Percentiles rank a stretch among this genome's conserved stretches.
These are phyloP conservation scores for Yamadazyma dendronema DNA, from an alignment of 1,139 yeast genomes.

Conservation along the genomic window DNA sequence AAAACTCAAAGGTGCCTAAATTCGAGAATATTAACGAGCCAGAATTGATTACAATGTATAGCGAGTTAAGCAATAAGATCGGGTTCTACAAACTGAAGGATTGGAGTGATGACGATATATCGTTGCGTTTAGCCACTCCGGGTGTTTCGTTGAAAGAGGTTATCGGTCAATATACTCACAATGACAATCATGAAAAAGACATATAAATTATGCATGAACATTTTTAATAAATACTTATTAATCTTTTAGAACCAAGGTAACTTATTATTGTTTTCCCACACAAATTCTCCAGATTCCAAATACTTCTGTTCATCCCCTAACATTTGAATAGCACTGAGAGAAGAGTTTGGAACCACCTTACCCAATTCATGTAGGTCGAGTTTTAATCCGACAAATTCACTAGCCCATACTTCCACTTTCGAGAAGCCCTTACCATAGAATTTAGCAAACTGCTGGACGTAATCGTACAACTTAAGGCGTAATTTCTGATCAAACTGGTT, in stretches of 20 bases:
- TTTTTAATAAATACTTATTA: background rate
- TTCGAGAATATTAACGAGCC: slow-evolving; percentile 23
- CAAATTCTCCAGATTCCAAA: slow-evolving; percentile 24
- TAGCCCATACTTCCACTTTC: slow-evolving; percentile 37
- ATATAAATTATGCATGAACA: too few relatives aligned
- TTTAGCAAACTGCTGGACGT: slow-evolving; percentile 15
- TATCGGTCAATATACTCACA: slow-evolving; percentile 1
- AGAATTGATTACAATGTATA: slow-evolving; percentile 18
- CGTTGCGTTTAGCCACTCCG: slow-evolving; percentile 26
- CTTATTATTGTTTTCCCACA: slow-evolving; percentile 48
- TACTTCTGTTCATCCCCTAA: slow-evolving; percentile 20
- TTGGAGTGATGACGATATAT: slow-evolving; percentile 44
- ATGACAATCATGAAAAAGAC: too few relatives aligned
- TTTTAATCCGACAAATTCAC: slow-evolving; percentile 23
- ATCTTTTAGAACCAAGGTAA: slow-evolving; percentile 41
- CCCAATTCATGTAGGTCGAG: slow-evolving; percentile 9
- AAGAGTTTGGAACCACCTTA: slow-evolving; percentile 30
- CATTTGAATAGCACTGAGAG: slow-evolving; percentile 37
- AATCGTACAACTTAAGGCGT: slow-evolving; percentile 24
- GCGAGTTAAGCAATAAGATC: slow-evolving; percentile 18
- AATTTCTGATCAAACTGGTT: slow-evolving; percentile 16
- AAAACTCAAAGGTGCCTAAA: slow-evolving; percentile 46
- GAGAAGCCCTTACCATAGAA: slow-evolving; percentile 9
- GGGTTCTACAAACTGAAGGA: slow-evolving; percentile 33
- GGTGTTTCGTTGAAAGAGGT: slow-evolving; percentile 3